phyloP scores from a whole-genome alignment of 495 filamentous ascomycete genomes.

The Xylaria sp. region DNA sequence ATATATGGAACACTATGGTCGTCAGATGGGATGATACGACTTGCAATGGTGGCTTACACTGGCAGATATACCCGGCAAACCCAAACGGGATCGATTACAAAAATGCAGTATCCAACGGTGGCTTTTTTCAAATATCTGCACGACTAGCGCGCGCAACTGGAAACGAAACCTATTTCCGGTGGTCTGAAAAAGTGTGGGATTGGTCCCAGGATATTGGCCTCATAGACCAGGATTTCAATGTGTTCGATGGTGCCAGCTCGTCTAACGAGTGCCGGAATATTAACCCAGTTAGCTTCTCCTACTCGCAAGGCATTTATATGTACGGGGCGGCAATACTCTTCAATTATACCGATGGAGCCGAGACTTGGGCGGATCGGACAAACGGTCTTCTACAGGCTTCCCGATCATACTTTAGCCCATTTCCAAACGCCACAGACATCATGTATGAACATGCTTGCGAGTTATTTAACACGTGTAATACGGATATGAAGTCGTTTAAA shows the following conservation, averaged over 20 bases:
- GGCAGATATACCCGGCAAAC: constrained; percentile 86
- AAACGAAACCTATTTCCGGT: constrained; percentile 67
- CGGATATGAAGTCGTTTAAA: constrained; percentile 82
- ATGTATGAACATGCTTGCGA: constrained; percentile 82
- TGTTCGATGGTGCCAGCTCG: constrained; percentile 64
- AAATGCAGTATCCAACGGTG: constrained; percentile 74
- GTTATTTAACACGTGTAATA: constrained; percentile 64
- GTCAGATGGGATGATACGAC: constrained; percentile 71
- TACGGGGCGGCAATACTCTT: constrained; percentile 71
- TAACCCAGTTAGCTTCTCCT: constrained; percentile 63
- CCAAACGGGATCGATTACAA: constrained; percentile 74
- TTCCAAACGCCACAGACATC: constrained; percentile 56
- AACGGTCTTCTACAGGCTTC: constrained; percentile 54
- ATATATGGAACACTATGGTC: constrained; percentile 54
- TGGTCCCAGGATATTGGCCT: constrained; percentile 65
- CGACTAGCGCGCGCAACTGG: constrained; percentile 71
- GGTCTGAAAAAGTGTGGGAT: constrained; percentile 75
- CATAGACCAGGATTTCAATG: constrained; percentile 54
- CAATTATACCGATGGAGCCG: constrained; percentile 62
- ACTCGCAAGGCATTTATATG: constrained; percentile 70
- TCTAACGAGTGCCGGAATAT: constrained; percentile 51
- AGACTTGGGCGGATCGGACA: constrained; percentile 59
- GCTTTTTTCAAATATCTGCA: constrained; percentile 71
- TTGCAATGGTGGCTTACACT: constrained; percentile 76
- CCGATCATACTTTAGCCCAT: constrained; percentile 42